Evolutionary conservation across 164 flowering plant genomes (phyloP), one percentile per base, ranked within the genome.

Genomic region (Chimonanthus praecox): DNA sequence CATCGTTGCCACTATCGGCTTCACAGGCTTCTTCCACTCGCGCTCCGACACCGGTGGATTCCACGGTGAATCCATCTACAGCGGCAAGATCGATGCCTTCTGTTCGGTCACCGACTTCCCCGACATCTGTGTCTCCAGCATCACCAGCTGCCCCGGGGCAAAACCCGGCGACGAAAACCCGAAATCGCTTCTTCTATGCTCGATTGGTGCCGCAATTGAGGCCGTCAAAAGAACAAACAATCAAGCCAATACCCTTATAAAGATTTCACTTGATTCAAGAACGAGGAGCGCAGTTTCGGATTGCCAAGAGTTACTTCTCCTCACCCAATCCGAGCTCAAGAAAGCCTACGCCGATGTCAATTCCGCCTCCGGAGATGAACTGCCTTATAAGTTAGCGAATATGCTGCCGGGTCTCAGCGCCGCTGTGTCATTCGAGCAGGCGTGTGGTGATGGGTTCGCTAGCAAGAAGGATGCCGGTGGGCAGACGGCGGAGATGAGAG

Each of bases 291-390:
- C 68, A 4, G 45, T 44, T 10, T 4, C 10, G 68, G 87, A 85
- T 70, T 87, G 90, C 77, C 58, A 83, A 58, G 83, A 81, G 43
- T 54, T 87, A 66, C 50, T 87, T 16, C 45, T 76, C 7, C 79
- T 45, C 45, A 84, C 90, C 9, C 3, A 76, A 3, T 71, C 64
- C 2, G 85, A 84, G 74, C 84, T 87, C 3, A 78, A 84, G 13
- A 81, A 76, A 0, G 71, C 84, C 0, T 74, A 77, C 43, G 76
- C 83, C 0, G 49, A 16, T n/a, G 86, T 84, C 2, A 83, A 78
- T 0, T 75, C 78, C 5, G 62, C 51, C 10, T 69, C 75, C 0
- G 0, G 79, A 67, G 78, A 78, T 7, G 62, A 67, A 0, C 43
- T 84, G 49, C 47, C 49, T 2, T 81, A 81, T 5, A 69, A 79